These are phyloP conservation scores for Oidiodendron maius DNA, from an alignment of 495 filamentous ascomycete species.

Conservation along the genomic window DNA sequence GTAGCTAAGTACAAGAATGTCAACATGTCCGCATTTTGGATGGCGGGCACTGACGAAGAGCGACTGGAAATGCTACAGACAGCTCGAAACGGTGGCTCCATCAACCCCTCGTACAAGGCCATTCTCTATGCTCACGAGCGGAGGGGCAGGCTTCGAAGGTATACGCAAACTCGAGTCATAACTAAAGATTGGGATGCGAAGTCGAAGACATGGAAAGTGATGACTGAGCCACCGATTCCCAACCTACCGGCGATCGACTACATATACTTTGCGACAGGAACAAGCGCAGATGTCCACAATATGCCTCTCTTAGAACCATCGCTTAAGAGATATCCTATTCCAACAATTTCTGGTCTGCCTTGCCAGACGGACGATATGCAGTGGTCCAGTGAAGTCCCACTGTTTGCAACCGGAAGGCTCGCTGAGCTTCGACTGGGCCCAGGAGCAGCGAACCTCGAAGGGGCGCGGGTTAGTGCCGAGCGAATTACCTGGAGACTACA, in stretches of 20 bases:
- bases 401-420: slow-evolving; percentile 56
- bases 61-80: slow-evolving; percentile 46
- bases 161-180: slow-evolving; percentile 35
- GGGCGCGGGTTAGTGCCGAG: slow-evolving; percentile 57
- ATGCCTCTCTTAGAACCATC: slow-evolving; percentile 46
- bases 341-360: slow-evolving; percentile 46
- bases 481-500: slow-evolving; percentile 57
- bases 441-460: slow-evolving; percentile 56
- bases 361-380: slow-evolving; percentile 58
- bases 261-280: slow-evolving; percentile 60
- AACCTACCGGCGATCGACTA: slow-evolving; percentile 46
- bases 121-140: slow-evolving; percentile 44
- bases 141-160: slow-evolving; percentile 40
- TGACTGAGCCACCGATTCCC: slow-evolving; percentile 41
- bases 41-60: slow-evolving; percentile 52
- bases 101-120: slow-evolving; percentile 52
- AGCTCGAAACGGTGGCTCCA: slow-evolving; percentile 56
- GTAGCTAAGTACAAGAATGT: slow-evolving; percentile 63
- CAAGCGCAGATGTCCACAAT: slow-evolving; percentile 40
- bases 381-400: slow-evolving; percentile 53
- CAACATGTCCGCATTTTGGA: slow-evolving; percentile 58
- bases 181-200: slow-evolving; percentile 6
- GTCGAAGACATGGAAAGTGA: slow-evolving; percentile 35
- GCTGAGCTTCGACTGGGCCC: slow-evolving; percentile 54
- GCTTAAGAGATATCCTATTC: slow-evolving; percentile 45